phyloP scores from a whole-genome alignment of 140 eudicot genomes.

The Cichorium intybus region DNA sequence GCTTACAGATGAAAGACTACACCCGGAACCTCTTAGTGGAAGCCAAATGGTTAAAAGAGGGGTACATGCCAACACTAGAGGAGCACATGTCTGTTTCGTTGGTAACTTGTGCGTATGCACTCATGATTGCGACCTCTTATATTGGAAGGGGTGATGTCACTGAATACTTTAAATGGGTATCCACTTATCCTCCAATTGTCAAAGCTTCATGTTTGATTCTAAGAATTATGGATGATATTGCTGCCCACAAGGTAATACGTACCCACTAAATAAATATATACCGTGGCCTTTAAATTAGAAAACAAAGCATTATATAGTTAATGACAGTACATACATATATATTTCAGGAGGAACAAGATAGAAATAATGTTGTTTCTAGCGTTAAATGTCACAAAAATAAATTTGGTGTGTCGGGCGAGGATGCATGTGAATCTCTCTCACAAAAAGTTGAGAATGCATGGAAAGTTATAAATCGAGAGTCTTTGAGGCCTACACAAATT shows the following conservation, averaged over 20 bases:
- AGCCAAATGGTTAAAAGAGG: constrained; percentile 33
- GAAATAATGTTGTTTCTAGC: constrained; percentile 15
- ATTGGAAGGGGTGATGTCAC: constrained; percentile 36
- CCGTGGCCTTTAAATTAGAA: too few species aligned
- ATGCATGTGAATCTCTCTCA: neutral
- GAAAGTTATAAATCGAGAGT: constrained; percentile 20
- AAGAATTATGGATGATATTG: constrained; percentile 43
- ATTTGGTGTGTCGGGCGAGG: neutral
- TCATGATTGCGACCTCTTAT: constrained; percentile 7
- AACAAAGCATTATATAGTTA: too few species aligned
- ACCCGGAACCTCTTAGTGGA: too few species aligned
- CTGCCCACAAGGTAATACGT: constrained; percentile 23
- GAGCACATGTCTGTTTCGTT: constrained; percentile 36
- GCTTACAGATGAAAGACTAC: neutral
- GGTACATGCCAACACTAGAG: constrained; percentile 27
- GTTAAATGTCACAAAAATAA: constrained; percentile 10
- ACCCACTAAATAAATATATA: neutral
- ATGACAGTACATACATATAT: too few species aligned
- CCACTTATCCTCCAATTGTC: constrained; percentile 26
- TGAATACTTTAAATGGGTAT: constrained; percentile 34
- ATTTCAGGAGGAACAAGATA: constrained; percentile 14
- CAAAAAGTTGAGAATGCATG: constrained; percentile 14
- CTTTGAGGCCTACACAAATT: constrained; percentile 9
- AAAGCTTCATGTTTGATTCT: constrained; percentile 21
- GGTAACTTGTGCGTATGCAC: neutral